phyloP scores from a whole-genome alignment of 805 yeast genomes.

The Pichia sporocuriosa region DNA sequence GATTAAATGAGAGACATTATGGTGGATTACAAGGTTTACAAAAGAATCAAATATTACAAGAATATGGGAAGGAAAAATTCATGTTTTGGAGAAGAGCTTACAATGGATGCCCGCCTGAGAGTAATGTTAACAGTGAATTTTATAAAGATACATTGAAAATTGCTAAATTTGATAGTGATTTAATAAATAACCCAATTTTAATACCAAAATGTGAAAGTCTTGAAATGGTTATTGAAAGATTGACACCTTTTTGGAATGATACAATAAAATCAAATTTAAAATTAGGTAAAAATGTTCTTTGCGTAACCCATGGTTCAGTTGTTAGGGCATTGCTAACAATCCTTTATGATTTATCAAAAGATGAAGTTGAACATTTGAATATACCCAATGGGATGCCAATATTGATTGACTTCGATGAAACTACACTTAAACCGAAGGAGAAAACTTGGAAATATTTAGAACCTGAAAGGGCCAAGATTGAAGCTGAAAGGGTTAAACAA shows the following conservation, averaged over 20 bases:
- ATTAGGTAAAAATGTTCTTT: slow-evolving; percentile 49
- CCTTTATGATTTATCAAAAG: slow-evolving; percentile 57
- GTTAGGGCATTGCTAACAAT: slow-evolving; percentile 70
- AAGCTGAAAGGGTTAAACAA: slow-evolving; percentile 72
- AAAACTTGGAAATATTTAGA: slow-evolving; percentile 60
- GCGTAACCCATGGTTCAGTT: slow-evolving; percentile 80
- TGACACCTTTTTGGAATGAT: slow-evolving; percentile 53
- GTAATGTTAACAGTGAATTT: slow-evolving; percentile 34
- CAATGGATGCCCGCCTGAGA: slow-evolving; percentile 60
- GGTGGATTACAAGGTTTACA: slow-evolving; percentile 76
- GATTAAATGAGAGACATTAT: slow-evolving; percentile 79
- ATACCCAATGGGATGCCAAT: slow-evolving; percentile 83
- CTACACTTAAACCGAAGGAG: slow-evolving; percentile 25
- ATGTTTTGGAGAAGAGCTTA: slow-evolving; percentile 77
- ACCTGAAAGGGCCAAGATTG: slow-evolving; percentile 71
- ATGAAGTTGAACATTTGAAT: slow-evolving; percentile 64
- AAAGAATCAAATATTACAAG: slow-evolving; percentile 56
- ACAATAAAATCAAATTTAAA: slow-evolving; percentile 43
- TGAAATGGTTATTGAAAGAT: slow-evolving; percentile 60
- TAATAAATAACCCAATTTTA: slow-evolving; percentile 30
- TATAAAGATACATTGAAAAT: slow-evolving; percentile 24
- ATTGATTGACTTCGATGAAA: slow-evolving; percentile 45
- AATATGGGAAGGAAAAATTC: slow-evolving; percentile 67
- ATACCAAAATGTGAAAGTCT: slow-evolving; percentile 72
- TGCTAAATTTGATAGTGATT: slow-evolving; percentile 27